phyloP scores from a whole-genome alignment of 176 grass and related monocot genomes.

The Cenchrus americanus region DNA sequence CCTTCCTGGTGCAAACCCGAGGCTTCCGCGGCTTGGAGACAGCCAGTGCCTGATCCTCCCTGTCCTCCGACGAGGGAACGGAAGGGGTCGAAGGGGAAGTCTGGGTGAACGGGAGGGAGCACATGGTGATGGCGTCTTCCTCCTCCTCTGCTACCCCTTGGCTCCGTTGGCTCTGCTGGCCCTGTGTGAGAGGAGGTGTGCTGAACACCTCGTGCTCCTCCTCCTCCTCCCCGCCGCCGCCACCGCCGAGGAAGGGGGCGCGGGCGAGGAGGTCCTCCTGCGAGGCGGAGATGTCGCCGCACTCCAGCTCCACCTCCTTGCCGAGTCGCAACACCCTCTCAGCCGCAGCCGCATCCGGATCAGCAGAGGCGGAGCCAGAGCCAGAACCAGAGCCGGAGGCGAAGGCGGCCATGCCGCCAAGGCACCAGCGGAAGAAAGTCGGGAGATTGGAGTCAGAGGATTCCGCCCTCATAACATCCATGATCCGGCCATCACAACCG shows the following conservation, averaged over 20 bases:
- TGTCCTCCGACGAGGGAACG: background rate
- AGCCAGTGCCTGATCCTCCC: background rate
- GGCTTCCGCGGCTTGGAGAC: background rate
- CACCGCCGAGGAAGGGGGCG: slow-evolving; percentile 20
- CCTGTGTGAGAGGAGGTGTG: slow-evolving; percentile 29
- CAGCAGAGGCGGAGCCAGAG: background rate
- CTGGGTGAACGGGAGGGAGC: slow-evolving; percentile 35
- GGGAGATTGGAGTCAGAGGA: background rate
- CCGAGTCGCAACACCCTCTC: background rate
- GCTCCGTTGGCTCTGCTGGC: background rate
- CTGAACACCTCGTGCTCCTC: slow-evolving; percentile 42
- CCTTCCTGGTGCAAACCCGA: slow-evolving; percentile 42
- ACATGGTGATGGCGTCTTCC: slow-evolving; percentile 25
- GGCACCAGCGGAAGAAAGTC: background rate
- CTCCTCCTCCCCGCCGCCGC: background rate
- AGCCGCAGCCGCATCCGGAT: background rate
- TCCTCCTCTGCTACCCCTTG: background rate
- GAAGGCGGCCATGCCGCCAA: background rate
- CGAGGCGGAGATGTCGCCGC: slow-evolving; percentile 38
- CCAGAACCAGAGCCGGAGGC: background rate
- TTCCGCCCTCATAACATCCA: background rate
- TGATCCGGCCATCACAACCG: background rate
- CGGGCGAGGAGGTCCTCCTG: slow-evolving; percentile 33
- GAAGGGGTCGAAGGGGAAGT: background rate
- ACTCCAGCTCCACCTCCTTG: background rate